Evolutionary conservation across 2,329 filamentous ascomycete species (phyloP), one percentile per base, ranked within the genome.

Genomic region (Fusarium coicis): DNA sequence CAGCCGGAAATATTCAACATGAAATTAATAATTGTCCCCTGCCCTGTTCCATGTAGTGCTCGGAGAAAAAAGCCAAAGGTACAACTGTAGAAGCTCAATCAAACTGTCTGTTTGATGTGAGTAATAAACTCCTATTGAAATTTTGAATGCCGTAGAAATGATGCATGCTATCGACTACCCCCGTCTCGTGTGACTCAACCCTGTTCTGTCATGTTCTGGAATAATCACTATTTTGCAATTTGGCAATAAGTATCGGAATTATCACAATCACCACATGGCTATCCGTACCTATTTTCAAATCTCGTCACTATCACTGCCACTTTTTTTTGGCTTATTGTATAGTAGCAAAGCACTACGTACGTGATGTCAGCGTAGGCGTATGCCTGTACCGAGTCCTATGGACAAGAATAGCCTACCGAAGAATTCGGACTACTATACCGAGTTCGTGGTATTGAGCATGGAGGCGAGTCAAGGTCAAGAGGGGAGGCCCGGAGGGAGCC

Each of bases 1-100:
- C 63, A 65, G 36, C 46, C 52, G 66, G 66, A 70, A 54, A 54
- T 65, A 65, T 58, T 53, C 46, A 43, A 49, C 26, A 32, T 50
- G 28, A 44, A 68, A 49, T 68, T 47, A 32, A 46, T 23, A 28
- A 26, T 39, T 39, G 32, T 39, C 57, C 64, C 66, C 46, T 69
- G 43, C 40, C 26, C 26, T 40, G 36, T 43, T 37, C 23, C 23
- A 56, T 44, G 58, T 26, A 34, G 40, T 30, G n/a, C 40, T 39
- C 66, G 66, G 66, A 66, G 58, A 70, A 66, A 55, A 62, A 52
- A 32, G 23, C 47, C 26, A 54, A 49, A 49, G 30, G 34, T 26
- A 26, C 26, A 26, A 26, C 26, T 26, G 26, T 44, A 36, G 39
- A 44, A 66, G 40, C 26, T 69, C 42, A 46, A 53, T 49, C 66